These are phyloP conservation scores for Neopestalotiopsis clavispora DNA, from an alignment of 2,329 filamentous ascomycete genomes.

Conservation along the genomic window DNA sequence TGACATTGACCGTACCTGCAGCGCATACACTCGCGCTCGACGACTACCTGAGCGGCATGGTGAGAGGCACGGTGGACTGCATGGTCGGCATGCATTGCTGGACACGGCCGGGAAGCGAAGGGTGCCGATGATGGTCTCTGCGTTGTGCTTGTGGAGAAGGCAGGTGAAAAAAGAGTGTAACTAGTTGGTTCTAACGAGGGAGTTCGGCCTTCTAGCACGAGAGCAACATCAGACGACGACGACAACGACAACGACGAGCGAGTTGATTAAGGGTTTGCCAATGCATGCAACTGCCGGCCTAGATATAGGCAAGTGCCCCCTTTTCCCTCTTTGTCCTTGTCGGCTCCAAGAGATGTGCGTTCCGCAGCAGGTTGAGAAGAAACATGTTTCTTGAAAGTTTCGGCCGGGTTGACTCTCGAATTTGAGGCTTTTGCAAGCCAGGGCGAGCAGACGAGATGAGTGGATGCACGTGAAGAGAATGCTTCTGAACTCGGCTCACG, in stretches of 20 bases:
- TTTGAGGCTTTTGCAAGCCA: neutral
- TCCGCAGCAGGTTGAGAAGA: neutral
- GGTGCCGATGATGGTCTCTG: conserved; percentile 1
- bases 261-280: neutral
- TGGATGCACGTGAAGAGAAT: neutral
- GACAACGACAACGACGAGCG: neutral
- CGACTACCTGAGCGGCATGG: neutral
- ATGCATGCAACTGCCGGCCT: neutral
- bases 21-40: neutral
- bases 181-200: neutral
- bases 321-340: neutral
- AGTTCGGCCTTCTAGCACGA: neutral
- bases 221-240: neutral
- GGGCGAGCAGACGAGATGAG: neutral
- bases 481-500: neutral
- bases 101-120: neutral
- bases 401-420: neutral
- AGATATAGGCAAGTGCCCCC: neutral
- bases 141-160: neutral
- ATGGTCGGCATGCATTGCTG: neutral
- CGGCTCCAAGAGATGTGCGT: neutral
- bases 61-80: neutral
- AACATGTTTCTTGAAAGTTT: conserved; percentile 1
- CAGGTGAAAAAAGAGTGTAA: neutral
- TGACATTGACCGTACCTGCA: neutral